phyloP scores from a whole-genome alignment of 1,139 yeast species.

The Diutina scorzettiae region DNA sequence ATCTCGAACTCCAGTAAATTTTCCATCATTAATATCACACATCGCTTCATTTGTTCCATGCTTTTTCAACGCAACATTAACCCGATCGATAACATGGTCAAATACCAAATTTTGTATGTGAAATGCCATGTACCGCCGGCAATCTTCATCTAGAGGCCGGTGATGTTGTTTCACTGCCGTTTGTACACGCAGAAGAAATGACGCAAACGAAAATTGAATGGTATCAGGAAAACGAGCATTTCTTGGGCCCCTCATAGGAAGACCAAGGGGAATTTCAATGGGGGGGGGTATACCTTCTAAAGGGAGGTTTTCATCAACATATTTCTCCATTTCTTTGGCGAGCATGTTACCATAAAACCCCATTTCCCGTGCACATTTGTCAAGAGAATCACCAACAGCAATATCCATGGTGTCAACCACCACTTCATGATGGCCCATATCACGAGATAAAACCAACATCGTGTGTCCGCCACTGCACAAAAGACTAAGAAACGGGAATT shows the following conservation, averaged over 20 bases:
- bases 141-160: slow-evolving; percentile 12
- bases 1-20: slow-evolving; percentile 33
- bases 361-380: slow-evolving; percentile 80
- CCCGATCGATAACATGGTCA: slow-evolving; percentile 56
- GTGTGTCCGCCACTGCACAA: slow-evolving; percentile 95
- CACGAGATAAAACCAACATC: slow-evolving; percentile 58
- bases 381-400: slow-evolving; percentile 90
- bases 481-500: slow-evolving; percentile 68
- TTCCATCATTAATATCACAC: slow-evolving; percentile 17
- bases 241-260: slow-evolving; percentile 17
- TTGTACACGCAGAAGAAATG: slow-evolving; percentile 30
- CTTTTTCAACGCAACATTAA: slow-evolving; percentile 37
- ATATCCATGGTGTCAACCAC: slow-evolving; percentile 72
- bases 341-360: slow-evolving; percentile 76
- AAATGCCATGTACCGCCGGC: slow-evolving; percentile 38
- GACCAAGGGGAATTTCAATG: slow-evolving; percentile 15
- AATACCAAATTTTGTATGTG: slow-evolving; percentile 57
- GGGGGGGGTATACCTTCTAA: background rate
- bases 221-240: slow-evolving; percentile 16
- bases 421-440: slow-evolving; percentile 55
- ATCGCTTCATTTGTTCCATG: slow-evolving; percentile 15
- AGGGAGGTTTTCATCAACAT: slow-evolving; percentile 25
- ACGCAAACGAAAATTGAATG: slow-evolving; percentile 62
- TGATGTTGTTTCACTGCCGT: background rate
- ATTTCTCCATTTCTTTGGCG: slow-evolving; percentile 68